Base-by-base conservation (phyloP, 2,329 filamentous ascomycete genomes). In the Diaporthe vaccinii region DNA sequence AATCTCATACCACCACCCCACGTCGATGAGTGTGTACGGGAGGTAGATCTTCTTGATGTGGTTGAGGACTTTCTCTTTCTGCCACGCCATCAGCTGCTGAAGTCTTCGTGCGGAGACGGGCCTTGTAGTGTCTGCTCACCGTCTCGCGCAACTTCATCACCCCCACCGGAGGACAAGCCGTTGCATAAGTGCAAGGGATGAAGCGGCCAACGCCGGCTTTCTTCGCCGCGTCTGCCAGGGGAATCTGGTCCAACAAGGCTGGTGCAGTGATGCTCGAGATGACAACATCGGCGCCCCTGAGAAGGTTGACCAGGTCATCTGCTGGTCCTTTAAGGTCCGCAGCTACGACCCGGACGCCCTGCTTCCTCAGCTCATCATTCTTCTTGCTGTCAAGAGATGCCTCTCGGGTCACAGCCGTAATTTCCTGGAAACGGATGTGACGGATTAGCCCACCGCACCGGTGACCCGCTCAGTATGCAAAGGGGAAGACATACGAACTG, bases 1-100 rank as follows among this genome's bases (percentile, higher is more conserved):
- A 41, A 88, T 77, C 78, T 91, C 88, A 78, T 89, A 88, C 90
- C 90, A 91, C 83, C 84, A 90, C n/a, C 89, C 90, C 17, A 90
- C 85, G 76, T 91, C 89, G 68, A 91, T 86, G 78, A 89, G 82
- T 8, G 90, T 91, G 81, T 87, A 91, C 0, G 88, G 87, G 1
- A 91, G 83, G 44, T 83, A 81, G 2, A 88, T 78, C 72, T 83
- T 81, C 78, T 87, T 86, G 75, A 91, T 83, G 72, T 88, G 84
- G 74, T 88, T 84, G 78, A 88, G 84, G 17, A 90, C 83, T 3
- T 83, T 81, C 77, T 91, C 87, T 83, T 91, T 91, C 81, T 86
- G 36, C n/a, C 7, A n/a, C 1, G 17, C 6, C 44, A 17, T 73
- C 44, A 73, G 70, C 39, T 31, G 5, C 46, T 6, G 17, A 4